phyloP scores from a whole-genome alignment of 2,329 filamentous ascomycete species.

The Fusarium secorum region DNA sequence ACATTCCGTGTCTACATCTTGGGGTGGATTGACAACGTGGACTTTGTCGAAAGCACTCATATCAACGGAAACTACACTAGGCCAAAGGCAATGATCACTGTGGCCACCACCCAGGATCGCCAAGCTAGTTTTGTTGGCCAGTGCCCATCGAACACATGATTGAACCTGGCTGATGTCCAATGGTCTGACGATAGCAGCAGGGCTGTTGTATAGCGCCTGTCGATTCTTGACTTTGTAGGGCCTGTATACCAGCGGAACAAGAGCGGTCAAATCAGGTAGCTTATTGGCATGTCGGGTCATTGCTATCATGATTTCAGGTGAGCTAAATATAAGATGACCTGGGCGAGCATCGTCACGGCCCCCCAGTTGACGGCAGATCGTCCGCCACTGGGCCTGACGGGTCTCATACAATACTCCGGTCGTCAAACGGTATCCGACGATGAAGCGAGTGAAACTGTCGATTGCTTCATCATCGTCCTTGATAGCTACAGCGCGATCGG shows the following conservation, averaged over 20 bases:
- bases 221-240: conserved; percentile 57
- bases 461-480: conserved; percentile 54
- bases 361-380: conserved; percentile 59
- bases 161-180: conserved; percentile 59
- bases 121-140: conserved; percentile 54
- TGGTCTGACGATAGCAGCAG: conserved; percentile 57
- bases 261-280: conserved; percentile 52
- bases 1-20: conserved; percentile 14
- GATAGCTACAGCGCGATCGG: conserved; percentile 54
- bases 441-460: conserved; percentile 61
- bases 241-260: conserved; percentile 49
- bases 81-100: conserved; percentile 64
- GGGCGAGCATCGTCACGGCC: conserved; percentile 48
- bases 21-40: conserved; percentile 48
- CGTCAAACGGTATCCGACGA: conserved; percentile 55
- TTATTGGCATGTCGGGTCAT: conserved; percentile 57
- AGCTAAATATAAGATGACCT: conserved; percentile 55
- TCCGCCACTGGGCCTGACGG: conserved; percentile 55
- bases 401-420: conserved; percentile 43
- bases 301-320: conserved; percentile 58
- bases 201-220: conserved; percentile 55
- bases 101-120: conserved; percentile 66
- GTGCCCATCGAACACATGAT: conserved; percentile 64
- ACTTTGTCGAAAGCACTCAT: conserved; percentile 65
- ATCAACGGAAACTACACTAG: conserved; percentile 63